A percentile compares a stretch with the other conserved stretches of the same genome.
Conservation (phyloP, 768 basidiomycete genomes). For the Naganishia vishniacii region DNA sequence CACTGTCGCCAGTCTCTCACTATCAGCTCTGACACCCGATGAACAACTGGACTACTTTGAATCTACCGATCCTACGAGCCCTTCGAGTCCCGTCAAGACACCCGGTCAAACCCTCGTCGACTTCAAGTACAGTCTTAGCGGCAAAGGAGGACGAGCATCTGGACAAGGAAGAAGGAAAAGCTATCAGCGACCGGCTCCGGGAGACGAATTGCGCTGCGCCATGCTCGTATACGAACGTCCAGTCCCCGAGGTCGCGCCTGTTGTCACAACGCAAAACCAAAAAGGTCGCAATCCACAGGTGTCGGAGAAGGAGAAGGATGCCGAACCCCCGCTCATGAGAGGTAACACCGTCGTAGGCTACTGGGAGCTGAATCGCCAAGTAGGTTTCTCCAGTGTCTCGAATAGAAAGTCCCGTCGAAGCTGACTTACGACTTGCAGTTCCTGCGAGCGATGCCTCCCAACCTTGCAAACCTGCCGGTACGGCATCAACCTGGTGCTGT, state of each 20-base stretch:
- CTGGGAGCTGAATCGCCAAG: constrained; percentile 73
- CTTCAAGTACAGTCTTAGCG: constrained; percentile 22
- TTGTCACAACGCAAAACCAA: not conserved
- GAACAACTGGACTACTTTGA: not conserved
- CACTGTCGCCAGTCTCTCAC: constrained; percentile 4
- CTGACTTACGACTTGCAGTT: constrained; percentile 26
- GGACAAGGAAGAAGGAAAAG: not conserved
- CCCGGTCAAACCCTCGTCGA: constrained; percentile 17
- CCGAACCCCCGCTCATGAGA: constrained; percentile 51
- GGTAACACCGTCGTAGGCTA: constrained; percentile 72
- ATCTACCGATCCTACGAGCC: constrained; percentile 15
- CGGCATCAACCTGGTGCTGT: not conserved
- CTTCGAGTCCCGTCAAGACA: constrained; percentile 17
- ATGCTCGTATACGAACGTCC: constrained; percentile 35
- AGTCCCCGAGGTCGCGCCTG: not conserved
- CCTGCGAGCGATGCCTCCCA: constrained; percentile 33
- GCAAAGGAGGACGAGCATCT: not conserved
- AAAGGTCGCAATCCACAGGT: constrained; percentile 17
- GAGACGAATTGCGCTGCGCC: constrained; percentile 34
- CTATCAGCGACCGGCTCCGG: constrained; percentile 12
- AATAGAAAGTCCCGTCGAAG: not conserved
- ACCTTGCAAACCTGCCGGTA: constrained; percentile 11
- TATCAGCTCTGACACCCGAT: not conserved
- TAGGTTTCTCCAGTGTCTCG: constrained; percentile 47
- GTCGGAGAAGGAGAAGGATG: constrained; percentile 27